phyloP scores from a whole-genome alignment of 768 basidiomycete genomes.

The Lepiota venenata region DNA sequence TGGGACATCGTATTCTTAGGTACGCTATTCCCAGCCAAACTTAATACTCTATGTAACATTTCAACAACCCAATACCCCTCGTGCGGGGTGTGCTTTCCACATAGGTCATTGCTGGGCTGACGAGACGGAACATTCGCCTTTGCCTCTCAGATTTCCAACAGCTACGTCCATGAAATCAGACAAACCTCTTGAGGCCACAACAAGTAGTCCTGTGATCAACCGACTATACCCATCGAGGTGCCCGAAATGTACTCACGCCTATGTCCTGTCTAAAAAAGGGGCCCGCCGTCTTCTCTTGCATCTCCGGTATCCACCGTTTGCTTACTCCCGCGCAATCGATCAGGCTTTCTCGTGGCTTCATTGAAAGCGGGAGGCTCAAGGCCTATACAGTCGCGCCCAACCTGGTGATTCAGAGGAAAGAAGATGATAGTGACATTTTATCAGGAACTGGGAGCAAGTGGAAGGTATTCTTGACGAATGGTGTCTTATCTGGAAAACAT shows the following conservation, averaged over 20 bases:
- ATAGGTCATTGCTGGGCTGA: slow-evolving; percentile 81
- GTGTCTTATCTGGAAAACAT: slow-evolving; percentile 32
- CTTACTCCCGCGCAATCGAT: slow-evolving; percentile 76
- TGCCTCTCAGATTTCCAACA: slow-evolving; percentile 14
- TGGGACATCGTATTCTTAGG: slow-evolving; percentile 81
- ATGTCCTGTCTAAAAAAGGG: slow-evolving; percentile 55
- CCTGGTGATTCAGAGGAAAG: slow-evolving; percentile 63
- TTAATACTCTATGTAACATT: not conserved
- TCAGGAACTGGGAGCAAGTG: slow-evolving; percentile 52
- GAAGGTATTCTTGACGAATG: slow-evolving; percentile 46
- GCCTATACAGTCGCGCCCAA: slow-evolving; percentile 68
- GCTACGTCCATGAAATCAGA: slow-evolving; percentile 12
- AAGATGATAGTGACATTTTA: slow-evolving; percentile 52
- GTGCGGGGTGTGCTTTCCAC: slow-evolving; percentile 2
- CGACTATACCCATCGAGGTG: slow-evolving; percentile 53
- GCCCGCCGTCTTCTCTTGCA: slow-evolving; percentile 59
- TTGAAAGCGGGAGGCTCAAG: slow-evolving; percentile 50
- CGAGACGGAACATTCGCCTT: slow-evolving; percentile 46
- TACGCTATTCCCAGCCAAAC: slow-evolving; percentile 21
- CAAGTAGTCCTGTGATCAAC: slow-evolving; percentile 11
- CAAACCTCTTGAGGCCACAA: not conserved
- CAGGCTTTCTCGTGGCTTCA: slow-evolving; percentile 70
- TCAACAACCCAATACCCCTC: not conserved
- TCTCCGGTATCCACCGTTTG: slow-evolving; percentile 61
- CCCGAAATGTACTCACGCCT: slow-evolving; percentile 75